phyloP scores from a whole-genome alignment of 306 rosid genomes.

The Glycyrrhiza uralensis region DNA sequence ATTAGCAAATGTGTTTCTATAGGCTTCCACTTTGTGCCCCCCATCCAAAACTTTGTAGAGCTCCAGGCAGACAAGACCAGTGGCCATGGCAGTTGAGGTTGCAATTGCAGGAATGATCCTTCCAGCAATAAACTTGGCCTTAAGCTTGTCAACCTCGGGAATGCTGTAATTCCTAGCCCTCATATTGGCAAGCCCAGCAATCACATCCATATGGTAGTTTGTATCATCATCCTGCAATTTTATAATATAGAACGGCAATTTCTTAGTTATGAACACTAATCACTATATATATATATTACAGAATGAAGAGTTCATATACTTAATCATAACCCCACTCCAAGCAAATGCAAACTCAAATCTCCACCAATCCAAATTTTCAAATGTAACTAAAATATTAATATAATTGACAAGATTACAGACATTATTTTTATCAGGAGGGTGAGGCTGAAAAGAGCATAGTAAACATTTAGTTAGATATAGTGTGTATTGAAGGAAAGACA shows the following conservation, averaged over 20 bases:
- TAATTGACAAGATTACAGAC: background rate
- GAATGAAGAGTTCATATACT: background rate
- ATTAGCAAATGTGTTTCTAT: conserved; percentile 88
- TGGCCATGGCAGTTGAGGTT: conserved; percentile 93
- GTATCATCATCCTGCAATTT: conserved; percentile 92
- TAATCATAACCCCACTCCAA: background rate
- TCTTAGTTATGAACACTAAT: background rate
- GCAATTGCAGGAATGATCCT: conserved; percentile 97
- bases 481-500: background rate
- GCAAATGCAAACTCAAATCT: background rate
- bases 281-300: background rate
- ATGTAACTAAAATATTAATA: background rate
- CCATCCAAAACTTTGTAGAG: conserved; percentile 87
- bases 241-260: background rate
- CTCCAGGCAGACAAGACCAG: conserved; percentile 92
- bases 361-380: background rate
- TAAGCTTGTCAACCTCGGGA: conserved; percentile 94
- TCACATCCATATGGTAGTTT: conserved; percentile 89
- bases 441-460: background rate
- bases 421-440: background rate
- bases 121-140: conserved; percentile 96
- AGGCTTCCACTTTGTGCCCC: conserved; percentile 78
- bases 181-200: conserved; percentile 98
- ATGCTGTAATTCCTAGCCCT: conserved; percentile 92
- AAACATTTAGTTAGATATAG: background rate